Evolutionary conservation across 345 rosid genomes (phyloP).

Genomic region (Lepidium aucheri): DNA sequence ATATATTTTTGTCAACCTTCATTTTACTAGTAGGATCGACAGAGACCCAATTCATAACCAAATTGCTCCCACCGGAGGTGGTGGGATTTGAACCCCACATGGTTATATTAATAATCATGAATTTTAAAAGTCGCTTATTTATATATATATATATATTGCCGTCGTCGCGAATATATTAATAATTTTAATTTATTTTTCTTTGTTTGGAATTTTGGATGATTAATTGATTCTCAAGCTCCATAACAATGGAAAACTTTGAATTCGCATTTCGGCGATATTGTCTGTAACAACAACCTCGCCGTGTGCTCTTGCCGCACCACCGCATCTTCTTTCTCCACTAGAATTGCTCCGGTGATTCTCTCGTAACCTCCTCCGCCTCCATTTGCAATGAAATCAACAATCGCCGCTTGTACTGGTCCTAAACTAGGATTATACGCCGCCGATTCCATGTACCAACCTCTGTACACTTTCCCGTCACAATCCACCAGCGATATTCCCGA

Average conservation of each 20-base stretch:
- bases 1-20: too few species aligned
- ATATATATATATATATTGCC: too few species aligned
- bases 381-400: slow-evolving; percentile 59
- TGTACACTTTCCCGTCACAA: slow-evolving; percentile 61
- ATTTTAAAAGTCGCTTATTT: too few species aligned
- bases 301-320: slow-evolving; percentile 59
- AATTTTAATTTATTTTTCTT: neutral
- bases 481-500: slow-evolving; percentile 83
- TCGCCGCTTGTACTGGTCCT: slow-evolving; percentile 89
- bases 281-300: slow-evolving; percentile 58
- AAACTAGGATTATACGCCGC: slow-evolving; percentile 96
- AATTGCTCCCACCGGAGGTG: too few species aligned
- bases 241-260: slow-evolving; percentile 58
- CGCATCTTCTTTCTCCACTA: slow-evolving; percentile 76
- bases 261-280: slow-evolving; percentile 62
- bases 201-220: neutral
- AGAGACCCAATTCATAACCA: too few species aligned
- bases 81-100: too few species aligned
- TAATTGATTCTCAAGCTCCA: neutral
- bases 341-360: slow-evolving; percentile 52
- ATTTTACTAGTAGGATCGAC: too few species aligned
- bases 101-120: too few species aligned
- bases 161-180: neutral
- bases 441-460: slow-evolving; percentile 82
- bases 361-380: slow-evolving; percentile 72